These are phyloP conservation scores for Russula brevipes DNA, from an alignment of 768 basidiomycete species.

Conservation along the genomic window DNA sequence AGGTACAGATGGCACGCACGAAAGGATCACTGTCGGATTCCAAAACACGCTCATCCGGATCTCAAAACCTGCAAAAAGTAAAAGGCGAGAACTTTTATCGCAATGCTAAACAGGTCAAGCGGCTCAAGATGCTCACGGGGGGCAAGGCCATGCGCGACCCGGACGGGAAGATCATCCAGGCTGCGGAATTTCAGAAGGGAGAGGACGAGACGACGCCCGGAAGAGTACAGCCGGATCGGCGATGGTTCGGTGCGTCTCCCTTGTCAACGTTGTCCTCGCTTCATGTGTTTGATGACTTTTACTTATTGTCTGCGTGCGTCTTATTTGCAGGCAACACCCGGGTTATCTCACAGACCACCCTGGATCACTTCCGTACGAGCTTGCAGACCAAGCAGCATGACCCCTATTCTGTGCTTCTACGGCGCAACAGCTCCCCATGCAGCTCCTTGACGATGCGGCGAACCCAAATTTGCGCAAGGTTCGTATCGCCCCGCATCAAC, in stretches of 20 bases:
- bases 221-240: conserved; percentile 86
- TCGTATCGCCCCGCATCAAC: conserved; percentile 14
- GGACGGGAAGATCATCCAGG: conserved; percentile 88
- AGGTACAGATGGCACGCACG: conserved; percentile 32
- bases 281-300: background rate
- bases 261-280: background rate
- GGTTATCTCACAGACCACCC: conserved; percentile 91
- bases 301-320: background rate
- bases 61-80: conserved; percentile 56
- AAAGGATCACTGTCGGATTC: conserved; percentile 33
- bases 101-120: conserved; percentile 80
- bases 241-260: conserved; percentile 86
- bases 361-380: conserved; percentile 94
- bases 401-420: conserved; percentile 91
- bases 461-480: conserved; percentile 80
- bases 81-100: conserved; percentile 99
- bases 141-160: conserved; percentile 88
- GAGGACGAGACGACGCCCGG: conserved; percentile 88
- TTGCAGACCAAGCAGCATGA: conserved; percentile 81
- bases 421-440: conserved; percentile 95
- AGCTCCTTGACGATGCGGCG: conserved; percentile 82
- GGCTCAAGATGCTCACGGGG: conserved; percentile 89
- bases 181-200: conserved; percentile 94
- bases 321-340: conserved; percentile 82
- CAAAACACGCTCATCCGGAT: conserved; percentile 37